These are phyloP conservation scores for Cyclanthera cordifolia DNA, from an alignment of 306 rosid species.

Conservation along the genomic window DNA sequence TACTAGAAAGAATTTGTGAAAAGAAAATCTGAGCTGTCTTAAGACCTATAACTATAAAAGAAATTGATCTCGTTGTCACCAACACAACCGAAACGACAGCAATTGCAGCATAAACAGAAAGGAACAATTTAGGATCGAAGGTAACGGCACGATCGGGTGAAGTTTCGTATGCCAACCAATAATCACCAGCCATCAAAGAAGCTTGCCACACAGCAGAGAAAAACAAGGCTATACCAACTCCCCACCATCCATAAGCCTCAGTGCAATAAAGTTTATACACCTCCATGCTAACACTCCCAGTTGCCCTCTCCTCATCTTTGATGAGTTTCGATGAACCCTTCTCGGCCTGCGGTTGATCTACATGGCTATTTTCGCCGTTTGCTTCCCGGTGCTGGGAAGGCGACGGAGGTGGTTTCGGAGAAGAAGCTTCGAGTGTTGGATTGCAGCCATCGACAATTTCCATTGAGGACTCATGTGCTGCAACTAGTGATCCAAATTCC, in stretches of 20 bases:
- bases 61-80: slow-evolving; percentile 64
- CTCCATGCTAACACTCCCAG: slow-evolving; percentile 71
- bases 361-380: slow-evolving; percentile 35
- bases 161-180: slow-evolving; percentile 88
- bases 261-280: slow-evolving; percentile 69
- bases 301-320: slow-evolving; percentile 47
- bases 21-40: slow-evolving; percentile 69
- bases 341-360: slow-evolving; percentile 36
- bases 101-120: neutral
- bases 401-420: slow-evolving; percentile 26
- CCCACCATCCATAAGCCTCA: slow-evolving; percentile 41
- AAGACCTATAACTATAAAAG: slow-evolving; percentile 48
- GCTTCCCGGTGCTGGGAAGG: slow-evolving; percentile 13
- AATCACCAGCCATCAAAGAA: slow-evolving; percentile 70
- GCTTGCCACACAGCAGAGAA: slow-evolving; percentile 64
- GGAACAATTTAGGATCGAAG: neutral
- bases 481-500: slow-evolving; percentile 65
- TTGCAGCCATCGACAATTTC: slow-evolving; percentile 68
- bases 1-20: slow-evolving; percentile 50
- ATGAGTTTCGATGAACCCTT: slow-evolving; percentile 23
- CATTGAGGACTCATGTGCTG: slow-evolving; percentile 84
- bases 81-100: slow-evolving; percentile 31
- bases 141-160: slow-evolving; percentile 18
- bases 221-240: slow-evolving; percentile 52
- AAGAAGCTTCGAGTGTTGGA: slow-evolving; percentile 23